Conservation (phyloP, 1,284 basidiomycete species). For the Cryptococcus hybrid region DNA sequence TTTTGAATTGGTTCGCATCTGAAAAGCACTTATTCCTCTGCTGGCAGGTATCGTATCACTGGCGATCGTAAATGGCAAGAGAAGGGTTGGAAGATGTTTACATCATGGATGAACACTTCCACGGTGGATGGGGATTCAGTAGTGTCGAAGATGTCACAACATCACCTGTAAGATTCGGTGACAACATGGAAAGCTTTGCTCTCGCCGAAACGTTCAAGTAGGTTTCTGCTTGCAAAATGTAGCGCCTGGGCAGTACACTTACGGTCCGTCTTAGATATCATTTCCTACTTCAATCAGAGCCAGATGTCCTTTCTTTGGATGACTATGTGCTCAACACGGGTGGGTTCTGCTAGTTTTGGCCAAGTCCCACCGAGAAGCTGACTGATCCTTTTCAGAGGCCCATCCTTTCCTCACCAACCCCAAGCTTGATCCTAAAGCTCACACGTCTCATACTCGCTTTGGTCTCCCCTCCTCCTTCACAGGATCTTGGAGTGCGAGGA, state of each 20-base stretch:
- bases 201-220: constrained; percentile 58
- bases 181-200: constrained; percentile 56
- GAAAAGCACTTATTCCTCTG: no score
- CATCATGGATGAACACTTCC: constrained; percentile 54
- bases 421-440: constrained; percentile 15
- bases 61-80: constrained; percentile 59
- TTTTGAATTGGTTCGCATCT: neutral
- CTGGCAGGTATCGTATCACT: constrained; percentile 56
- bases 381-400: constrained; percentile 34
- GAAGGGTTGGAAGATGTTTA: constrained; percentile 60
- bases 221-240: constrained; percentile 1
- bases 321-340: constrained; percentile 58
- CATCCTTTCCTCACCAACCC: constrained; percentile 46
- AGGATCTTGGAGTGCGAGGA: constrained; percentile 35
- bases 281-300: constrained; percentile 54
- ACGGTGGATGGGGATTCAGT: constrained; percentile 48
- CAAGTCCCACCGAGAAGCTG: neutral
- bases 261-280: constrained; percentile 41
- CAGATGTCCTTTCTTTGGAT: constrained; percentile 56
- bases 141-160: constrained; percentile 52
- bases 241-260: neutral
- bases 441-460: constrained; percentile 15
- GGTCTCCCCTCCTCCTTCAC: constrained; percentile 9
- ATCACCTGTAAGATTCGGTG: constrained; percentile 36
- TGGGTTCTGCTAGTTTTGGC: neutral